phyloP scores from a whole-genome alignment of 129 eudicot species.

The Oenanthe sinensis region DNA sequence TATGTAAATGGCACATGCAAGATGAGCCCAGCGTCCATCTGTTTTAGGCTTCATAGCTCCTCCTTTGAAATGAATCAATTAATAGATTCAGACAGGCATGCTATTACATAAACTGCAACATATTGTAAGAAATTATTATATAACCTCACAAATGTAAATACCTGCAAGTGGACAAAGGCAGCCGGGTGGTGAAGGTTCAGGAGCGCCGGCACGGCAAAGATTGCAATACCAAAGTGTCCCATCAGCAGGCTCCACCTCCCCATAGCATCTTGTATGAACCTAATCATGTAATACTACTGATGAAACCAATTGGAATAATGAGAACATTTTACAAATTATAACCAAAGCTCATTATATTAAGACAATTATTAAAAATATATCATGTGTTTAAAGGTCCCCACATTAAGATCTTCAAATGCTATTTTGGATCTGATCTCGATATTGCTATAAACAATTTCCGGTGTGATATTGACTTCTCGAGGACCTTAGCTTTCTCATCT shows the following conservation, averaged over 20 bases:
- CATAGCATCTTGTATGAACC: slow-evolving; percentile 99
- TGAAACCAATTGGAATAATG: background rate
- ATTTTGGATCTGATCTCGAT: background rate
- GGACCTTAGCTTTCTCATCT: background rate
- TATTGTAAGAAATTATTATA: background rate
- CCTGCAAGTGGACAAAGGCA: slow-evolving; percentile 92
- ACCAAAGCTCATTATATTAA: background rate
- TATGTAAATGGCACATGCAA: slow-evolving; percentile 98
- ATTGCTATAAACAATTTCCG: background rate
- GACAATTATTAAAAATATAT: background rate
- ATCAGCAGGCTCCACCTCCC: slow-evolving; percentile 75
- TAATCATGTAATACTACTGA: slow-evolving; percentile 15
- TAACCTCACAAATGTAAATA: slow-evolving; percentile 15
- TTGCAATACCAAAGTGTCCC: slow-evolving; percentile 93
- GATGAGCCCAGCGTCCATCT: slow-evolving; percentile 99
- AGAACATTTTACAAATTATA: background rate
- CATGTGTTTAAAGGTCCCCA: background rate
- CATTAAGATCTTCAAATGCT: background rate
- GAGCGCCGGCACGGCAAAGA: slow-evolving; percentile 89
- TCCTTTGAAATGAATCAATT: slow-evolving; percentile 27
- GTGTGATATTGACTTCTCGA: background rate
- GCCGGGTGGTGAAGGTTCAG: slow-evolving; percentile 68
- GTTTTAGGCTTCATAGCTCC: slow-evolving; percentile 99
- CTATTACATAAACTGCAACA: background rate
- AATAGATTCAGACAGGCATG: background rate